Conservation (phyloP, 345 rosid species). For the Rhizophora mangle region DNA sequence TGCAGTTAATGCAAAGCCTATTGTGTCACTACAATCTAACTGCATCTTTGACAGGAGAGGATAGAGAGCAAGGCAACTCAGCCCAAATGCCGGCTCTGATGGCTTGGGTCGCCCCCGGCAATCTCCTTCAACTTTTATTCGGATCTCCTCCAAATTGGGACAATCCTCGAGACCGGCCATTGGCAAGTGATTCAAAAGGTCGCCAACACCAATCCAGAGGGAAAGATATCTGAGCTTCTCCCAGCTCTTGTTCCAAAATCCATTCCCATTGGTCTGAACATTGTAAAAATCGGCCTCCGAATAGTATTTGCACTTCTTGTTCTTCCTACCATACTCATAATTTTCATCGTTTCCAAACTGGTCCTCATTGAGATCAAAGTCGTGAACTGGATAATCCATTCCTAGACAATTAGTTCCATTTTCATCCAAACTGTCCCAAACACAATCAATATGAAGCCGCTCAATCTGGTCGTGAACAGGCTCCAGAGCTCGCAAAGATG, state of each 20-base stretch:
- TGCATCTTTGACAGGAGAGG: conserved; percentile 73
- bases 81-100: conserved; percentile 50
- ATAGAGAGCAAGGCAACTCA: conserved; percentile 38
- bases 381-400: neutral
- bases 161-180: conserved; percentile 61
- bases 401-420: conserved; percentile 3
- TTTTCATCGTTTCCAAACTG: neutral
- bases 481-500: conserved; percentile 61
- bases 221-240: conserved; percentile 61
- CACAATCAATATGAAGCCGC: conserved; percentile 75
- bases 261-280: conserved; percentile 27
- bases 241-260: conserved; percentile 45
- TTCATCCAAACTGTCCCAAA: conserved; percentile 55
- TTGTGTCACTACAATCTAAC: conserved; percentile 66
- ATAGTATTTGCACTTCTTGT: conserved; percentile 50
- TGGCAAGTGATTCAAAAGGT: conserved; percentile 55
- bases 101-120: conserved; percentile 63
- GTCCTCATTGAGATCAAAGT: conserved; percentile 30
- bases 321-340: conserved; percentile 20
- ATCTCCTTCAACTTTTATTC: conserved; percentile 80
- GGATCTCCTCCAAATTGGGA: conserved; percentile 78
- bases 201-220: conserved; percentile 73
- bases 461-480: conserved; percentile 55
- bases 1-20: conserved; percentile 70
- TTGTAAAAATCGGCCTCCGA: conserved; percentile 17